Evolutionary conservation across 2,329 filamentous ascomycete species (phyloP), one percentile per base, ranked within the genome.

Genomic region (Penicillium sp.): DNA sequence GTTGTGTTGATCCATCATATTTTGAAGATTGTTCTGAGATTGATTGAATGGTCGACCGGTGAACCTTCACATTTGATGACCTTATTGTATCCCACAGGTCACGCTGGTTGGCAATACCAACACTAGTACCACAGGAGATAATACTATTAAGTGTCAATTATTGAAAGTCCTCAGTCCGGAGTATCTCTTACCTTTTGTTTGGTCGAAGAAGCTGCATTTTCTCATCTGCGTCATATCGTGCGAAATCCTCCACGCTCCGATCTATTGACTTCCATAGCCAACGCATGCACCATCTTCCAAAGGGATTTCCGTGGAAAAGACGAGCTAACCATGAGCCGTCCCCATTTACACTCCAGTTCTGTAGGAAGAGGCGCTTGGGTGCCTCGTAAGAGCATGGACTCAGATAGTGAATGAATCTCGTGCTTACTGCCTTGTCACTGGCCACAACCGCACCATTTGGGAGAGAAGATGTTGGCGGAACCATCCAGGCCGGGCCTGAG

Each of bases 341-440:
- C 26, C 62, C 9, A 10, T 11, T 33, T 0, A 62, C 27, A 2
- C n/a, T 35, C 54, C 59, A 55, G 8, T 19, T 19, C 8, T 29
- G 43, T 14, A 58, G 14, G 2, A 39, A 49, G 14, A 67, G 25
- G 0, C 60, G 57, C n/a, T 65, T 68, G 0, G 66, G 66, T 6
- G 49, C 49, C 25, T 63, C 52, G 25, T 62, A 60, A 6, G 57
- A 66, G 26, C 57, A 65, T 4, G 62, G 64, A 16, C 49, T 59
- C 13, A 69, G 21, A 27, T 64, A 48, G 9, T 60, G 58, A 11
- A 66, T 43, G 11, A 68, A 43, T 21, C 67, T 55, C 8, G 55
- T 69, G 27, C 65, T 69, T 1, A 55, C 64, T 16, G 61, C 61
- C 49, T 68, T 66, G 26, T 69, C 67, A 31, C 64, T 69, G 19